phyloP scores from a whole-genome alignment of 1,284 basidiomycete genomes.

The Fomes fomentarius region DNA sequence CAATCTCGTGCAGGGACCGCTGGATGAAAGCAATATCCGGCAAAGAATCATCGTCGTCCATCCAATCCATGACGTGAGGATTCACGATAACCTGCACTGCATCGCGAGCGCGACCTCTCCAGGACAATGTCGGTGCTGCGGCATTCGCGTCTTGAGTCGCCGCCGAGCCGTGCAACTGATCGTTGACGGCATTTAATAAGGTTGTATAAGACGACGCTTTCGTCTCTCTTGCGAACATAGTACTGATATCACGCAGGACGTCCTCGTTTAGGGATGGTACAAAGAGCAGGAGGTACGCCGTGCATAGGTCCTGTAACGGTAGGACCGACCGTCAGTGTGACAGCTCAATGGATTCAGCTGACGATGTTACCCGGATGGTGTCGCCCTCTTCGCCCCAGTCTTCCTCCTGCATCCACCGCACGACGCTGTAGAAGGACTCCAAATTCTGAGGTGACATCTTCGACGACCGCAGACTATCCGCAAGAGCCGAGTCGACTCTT shows the following conservation, averaged over 20 bases:
- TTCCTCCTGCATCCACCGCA: constrained; percentile 35
- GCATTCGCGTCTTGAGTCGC: neutral
- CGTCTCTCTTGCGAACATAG: constrained; percentile 5
- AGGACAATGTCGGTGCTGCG: neutral
- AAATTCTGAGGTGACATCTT: constrained; percentile 23
- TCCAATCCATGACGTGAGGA: constrained; percentile 48
- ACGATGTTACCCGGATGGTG: constrained; percentile 33
- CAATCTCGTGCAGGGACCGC: constrained; percentile 30
- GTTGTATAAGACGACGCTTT: constrained; percentile 16
- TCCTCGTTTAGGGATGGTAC: constrained; percentile 15
- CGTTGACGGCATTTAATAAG: constrained; percentile 11
- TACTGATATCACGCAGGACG: constrained; percentile 7
- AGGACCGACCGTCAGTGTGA: neutral
- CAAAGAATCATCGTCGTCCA: constrained; percentile 44
- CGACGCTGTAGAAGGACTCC: constrained; percentile 35
- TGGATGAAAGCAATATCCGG: constrained; percentile 33
- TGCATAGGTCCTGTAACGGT: constrained; percentile 14
- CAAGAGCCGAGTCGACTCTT: constrained; percentile 23
- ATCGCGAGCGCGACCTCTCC: constrained; percentile 34
- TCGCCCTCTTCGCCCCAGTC: constrained; percentile 38
- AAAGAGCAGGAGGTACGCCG: constrained; percentile 17
- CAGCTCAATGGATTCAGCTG: neutral
- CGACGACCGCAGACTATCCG: constrained; percentile 16
- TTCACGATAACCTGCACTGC: constrained; percentile 42
- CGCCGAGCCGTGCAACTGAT: constrained; percentile 2